A percentile compares a stretch with the other conserved stretches of the same genome.
Conservation (phyloP, 179 eudicot species). For the Carnegiea gigantea region DNA sequence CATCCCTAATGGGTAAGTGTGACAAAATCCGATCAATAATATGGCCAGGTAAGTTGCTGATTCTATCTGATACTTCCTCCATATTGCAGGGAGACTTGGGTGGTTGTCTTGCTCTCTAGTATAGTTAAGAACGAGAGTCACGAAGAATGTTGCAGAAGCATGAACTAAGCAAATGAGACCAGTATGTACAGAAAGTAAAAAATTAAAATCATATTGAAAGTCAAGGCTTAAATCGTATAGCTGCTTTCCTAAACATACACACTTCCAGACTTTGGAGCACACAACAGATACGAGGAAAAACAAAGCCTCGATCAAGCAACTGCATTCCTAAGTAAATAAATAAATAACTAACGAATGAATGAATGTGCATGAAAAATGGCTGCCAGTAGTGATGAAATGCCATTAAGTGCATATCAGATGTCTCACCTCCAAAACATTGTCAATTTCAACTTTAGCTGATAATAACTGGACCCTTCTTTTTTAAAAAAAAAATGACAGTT, state of each 20-base stretch:
- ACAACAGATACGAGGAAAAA: background rate
- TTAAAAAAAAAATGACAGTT: background rate
- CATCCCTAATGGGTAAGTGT: conserved; percentile 42
- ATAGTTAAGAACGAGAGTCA: background rate
- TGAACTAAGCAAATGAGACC: conserved; percentile 3
- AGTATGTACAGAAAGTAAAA: background rate
- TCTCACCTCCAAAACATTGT: background rate
- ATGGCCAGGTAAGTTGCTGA: conserved; percentile 44
- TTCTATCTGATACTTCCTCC: conserved; percentile 29
- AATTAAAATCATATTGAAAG: background rate
- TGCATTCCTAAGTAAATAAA: background rate
- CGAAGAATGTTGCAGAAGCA: conserved; percentile 1
- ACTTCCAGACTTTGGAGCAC: background rate
- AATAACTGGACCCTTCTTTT: background rate
- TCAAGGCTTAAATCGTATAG: background rate
- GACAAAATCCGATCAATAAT: conserved; percentile 36
- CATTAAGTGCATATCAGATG: background rate
- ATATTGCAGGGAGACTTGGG: conserved; percentile 29
- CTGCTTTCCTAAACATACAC: background rate
- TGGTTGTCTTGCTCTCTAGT: conserved; percentile 31
- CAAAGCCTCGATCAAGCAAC: background rate
- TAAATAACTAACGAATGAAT: background rate
- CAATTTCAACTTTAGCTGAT: conserved; percentile 4
- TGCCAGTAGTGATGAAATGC: background rate
- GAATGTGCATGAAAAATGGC: background rate